Evolutionary conservation across 192 early-diverging fungal species (phyloP).

Genomic region (Phlyctochytrium bullatum): DNA sequence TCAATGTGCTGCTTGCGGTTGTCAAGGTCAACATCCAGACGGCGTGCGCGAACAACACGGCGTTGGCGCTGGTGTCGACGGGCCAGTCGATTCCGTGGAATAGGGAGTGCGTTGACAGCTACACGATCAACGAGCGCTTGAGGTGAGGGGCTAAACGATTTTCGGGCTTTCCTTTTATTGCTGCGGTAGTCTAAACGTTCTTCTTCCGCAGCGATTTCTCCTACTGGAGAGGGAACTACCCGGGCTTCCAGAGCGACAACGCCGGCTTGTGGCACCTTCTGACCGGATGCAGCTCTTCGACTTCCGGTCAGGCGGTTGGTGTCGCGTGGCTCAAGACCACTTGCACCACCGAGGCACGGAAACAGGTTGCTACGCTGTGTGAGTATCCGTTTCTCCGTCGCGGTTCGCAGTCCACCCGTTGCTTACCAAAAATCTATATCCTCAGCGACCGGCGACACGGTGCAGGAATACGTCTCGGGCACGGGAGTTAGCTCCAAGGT

Average conservation of each 20-base stretch:
- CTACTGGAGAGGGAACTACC: slow-evolving; percentile 73
- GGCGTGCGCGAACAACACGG: slow-evolving; percentile 30
- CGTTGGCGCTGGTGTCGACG: not conserved
- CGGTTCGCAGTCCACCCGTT: too few relatives aligned
- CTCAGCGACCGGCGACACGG: slow-evolving; percentile 16
- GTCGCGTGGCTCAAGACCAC: slow-evolving; percentile 82
- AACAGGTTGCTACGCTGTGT: slow-evolving; percentile 21
- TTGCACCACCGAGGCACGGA: slow-evolving; percentile 55
- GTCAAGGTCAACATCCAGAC: slow-evolving; percentile 73
- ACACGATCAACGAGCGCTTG: slow-evolving; percentile 70
- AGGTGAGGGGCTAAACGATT: slow-evolving; percentile 26
- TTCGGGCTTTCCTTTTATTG: not conserved
- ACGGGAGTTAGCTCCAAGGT: slow-evolving; percentile 82
- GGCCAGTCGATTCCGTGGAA: slow-evolving; percentile 64
- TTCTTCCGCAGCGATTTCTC: slow-evolving; percentile 68
- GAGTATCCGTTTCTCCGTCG: too few relatives aligned
- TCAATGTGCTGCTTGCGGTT: slow-evolving; percentile 83
- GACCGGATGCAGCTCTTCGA: slow-evolving; percentile 50
- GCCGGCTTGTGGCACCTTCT: slow-evolving; percentile 91
- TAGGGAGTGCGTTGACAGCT: slow-evolving; percentile 63
- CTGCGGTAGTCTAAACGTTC: not conserved
- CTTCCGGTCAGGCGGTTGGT: slow-evolving; percentile 55
- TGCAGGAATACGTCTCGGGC: slow-evolving; percentile 64
- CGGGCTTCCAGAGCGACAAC: slow-evolving; percentile 51
- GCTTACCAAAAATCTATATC: not conserved